Base-by-base conservation (phyloP, 1,284 basidiomycete genomes). In the Dichomitus squalens region DNA sequence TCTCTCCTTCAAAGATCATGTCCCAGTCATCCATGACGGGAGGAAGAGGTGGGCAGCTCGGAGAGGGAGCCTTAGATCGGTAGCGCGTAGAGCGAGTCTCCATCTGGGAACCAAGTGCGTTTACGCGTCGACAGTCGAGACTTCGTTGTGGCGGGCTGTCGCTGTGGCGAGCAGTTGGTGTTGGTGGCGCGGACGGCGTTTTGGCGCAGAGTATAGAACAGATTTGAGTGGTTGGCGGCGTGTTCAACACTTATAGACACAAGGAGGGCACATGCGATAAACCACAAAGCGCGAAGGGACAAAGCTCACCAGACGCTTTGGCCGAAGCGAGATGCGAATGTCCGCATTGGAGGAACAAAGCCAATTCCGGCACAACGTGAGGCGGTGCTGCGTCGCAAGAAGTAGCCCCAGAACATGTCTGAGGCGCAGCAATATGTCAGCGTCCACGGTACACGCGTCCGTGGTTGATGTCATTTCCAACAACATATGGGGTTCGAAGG, bases 371-470 rank as follows among this genome's bases (percentile, higher is more conserved):
- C 20, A 55, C 53, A 55, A 49, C 29, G 39, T 31, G 33, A 47
- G 44, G 29, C 12, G 12, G 35, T 4, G 35, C 5, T 31, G 5
- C 6, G 6, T 53, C 59, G 41, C 57, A 55, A 46, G 40, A 64
- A 6, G 59, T n/a, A n/a, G n/a, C n/a, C n/a, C n/a, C n/a, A n/a
- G n/a, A n/a, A n/a, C n/a, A n/a, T n/a, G n/a, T n/a, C n/a, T n/a
- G n/a, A n/a, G n/a, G n/a, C n/a, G n/a, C n/a, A n/a, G n/a, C n/a
- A n/a, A n/a, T n/a, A n/a, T n/a, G n/a, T n/a, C n/a, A n/a, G n/a
- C n/a, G n/a, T n/a, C n/a, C n/a, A n/a, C n/a, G n/a, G n/a, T n/a
- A n/a, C n/a, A n/a, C n/a, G n/a, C n/a, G n/a, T n/a, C n/a, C n/a
- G n/a, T n/a, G n/a, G n/a, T n/a, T n/a, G n/a, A n/a, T n/a, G n/a